Conservation (phyloP, 139 green algal species). For the Ettlia oleoabundans region DNA sequence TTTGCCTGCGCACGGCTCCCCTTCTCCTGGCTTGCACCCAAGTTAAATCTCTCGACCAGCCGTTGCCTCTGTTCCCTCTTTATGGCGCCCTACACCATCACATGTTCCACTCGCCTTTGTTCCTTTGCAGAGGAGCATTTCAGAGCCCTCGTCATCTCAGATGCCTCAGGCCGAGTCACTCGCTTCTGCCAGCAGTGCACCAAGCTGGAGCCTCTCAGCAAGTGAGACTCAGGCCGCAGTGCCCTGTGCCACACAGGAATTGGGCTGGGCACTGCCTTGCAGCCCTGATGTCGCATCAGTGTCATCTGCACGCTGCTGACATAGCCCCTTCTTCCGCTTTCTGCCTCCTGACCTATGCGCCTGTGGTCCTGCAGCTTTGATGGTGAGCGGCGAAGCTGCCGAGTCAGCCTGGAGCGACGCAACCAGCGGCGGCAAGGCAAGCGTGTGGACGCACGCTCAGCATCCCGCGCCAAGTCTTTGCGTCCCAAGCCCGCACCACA, state of each 20-base stretch:
- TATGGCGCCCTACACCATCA: not conserved
- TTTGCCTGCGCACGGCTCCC: no score
- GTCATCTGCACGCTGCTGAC: not conserved
- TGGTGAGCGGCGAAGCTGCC: conserved; percentile 16
- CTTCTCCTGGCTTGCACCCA: not conserved
- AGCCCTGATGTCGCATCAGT: no score
- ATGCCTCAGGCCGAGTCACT: not conserved
- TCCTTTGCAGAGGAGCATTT: conserved; percentile 28
- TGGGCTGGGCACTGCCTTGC: no score
- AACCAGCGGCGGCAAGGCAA: conserved; percentile 11
- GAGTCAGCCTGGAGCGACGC: conserved; percentile 12
- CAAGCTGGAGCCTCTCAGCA: conserved; percentile 21
- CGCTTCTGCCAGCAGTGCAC: conserved; percentile 39
- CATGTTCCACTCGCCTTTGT: not conserved
- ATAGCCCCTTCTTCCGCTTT: not conserved
- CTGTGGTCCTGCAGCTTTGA: conserved; percentile 15
- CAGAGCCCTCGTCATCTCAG: conserved; percentile 5
- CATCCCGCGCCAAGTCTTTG: no score
- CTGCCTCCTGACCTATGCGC: no score
- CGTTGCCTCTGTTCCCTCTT: not conserved
- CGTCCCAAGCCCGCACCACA: not conserved
- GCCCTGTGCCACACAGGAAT: no score
- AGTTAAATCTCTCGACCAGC: not conserved
- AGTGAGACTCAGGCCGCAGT: not conserved
- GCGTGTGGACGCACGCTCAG: not conserved